Percentiles rank a stretch among this genome's conserved stretches.
phyloP scores from a whole-genome alignment of 371 early-diverging fungal genomes.

The Zychaea mexicana region DNA sequence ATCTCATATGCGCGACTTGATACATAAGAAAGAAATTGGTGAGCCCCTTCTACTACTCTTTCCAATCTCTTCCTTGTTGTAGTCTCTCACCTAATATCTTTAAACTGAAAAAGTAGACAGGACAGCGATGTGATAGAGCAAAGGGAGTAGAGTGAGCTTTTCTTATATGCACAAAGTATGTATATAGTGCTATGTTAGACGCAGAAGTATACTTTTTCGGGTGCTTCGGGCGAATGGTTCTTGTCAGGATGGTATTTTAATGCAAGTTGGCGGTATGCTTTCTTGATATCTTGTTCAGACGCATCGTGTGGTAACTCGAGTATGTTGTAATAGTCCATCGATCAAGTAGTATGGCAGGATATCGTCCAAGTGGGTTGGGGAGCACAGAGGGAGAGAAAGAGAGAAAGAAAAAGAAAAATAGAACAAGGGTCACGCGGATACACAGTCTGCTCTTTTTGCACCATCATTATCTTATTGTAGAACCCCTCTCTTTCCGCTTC shows the following conservation, averaged over 20 bases:
- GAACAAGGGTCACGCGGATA: neutral
- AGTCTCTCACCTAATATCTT: conserved; percentile 39
- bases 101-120: conserved; percentile 30
- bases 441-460: too few species aligned
- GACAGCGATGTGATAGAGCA: too few species aligned
- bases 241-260: conserved; percentile 65
- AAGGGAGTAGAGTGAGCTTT: too few species aligned
- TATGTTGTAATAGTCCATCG: conserved; percentile 32
- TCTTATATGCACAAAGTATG: too few species aligned
- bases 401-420: neutral
- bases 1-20: conserved; percentile 50
- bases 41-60: neutral
- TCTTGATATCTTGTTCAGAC: conserved; percentile 42
- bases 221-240: conserved; percentile 43
- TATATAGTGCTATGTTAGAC: too few species aligned
- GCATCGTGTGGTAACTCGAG: conserved; percentile 31
- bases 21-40: neutral
- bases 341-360: too few species aligned
- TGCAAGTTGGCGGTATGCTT: conserved; percentile 46
- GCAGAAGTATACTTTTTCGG: conserved; percentile 49
- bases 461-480: too few species aligned
- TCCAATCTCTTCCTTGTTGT: neutral
- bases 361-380: too few species aligned
- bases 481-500: too few species aligned
- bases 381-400: neutral